Percentiles rank a stretch among this genome's conserved stretches.
phyloP scores from a whole-genome alignment of 768 basidiomycete species.

The Cystobasidium onofrii region DNA sequence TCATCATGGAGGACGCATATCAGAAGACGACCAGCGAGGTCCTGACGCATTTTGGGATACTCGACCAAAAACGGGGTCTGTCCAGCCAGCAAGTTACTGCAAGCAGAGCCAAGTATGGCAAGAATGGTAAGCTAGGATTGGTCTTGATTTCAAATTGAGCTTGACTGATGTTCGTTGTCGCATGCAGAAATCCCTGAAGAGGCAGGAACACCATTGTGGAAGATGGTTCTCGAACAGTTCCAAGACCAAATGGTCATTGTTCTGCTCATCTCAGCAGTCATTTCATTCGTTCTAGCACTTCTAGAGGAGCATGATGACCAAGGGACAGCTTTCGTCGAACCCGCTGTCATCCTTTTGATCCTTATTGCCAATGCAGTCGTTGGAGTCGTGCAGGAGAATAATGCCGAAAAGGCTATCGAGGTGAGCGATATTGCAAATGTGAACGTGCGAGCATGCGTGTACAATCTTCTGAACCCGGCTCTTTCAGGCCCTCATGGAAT shows the following conservation, averaged over 20 bases:
- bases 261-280: slow-evolving; percentile 80
- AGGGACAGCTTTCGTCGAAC: slow-evolving; percentile 85
- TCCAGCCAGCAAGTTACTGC: slow-evolving; percentile 5
- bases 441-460: background rate
- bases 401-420: slow-evolving; percentile 93
- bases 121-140: slow-evolving; percentile 18
- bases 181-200: slow-evolving; percentile 79
- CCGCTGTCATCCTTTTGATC: slow-evolving; percentile 86
- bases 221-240: slow-evolving; percentile 96
- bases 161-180: background rate
- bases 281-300: slow-evolving; percentile 85
- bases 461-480: background rate
- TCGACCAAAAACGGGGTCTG: slow-evolving; percentile 22
- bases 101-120: slow-evolving; percentile 8
- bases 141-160: background rate
- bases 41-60: slow-evolving; percentile 23
- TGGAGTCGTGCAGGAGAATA: slow-evolving; percentile 92
- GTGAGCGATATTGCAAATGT: slow-evolving; percentile 52
- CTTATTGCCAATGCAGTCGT: slow-evolving; percentile 94
- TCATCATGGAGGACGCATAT: slow-evolving; percentile 31
- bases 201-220: slow-evolving; percentile 80
- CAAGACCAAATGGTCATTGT: slow-evolving; percentile 98
- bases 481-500: slow-evolving; percentile 80
- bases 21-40: slow-evolving; percentile 15
- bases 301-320: slow-evolving; percentile 68